Percentiles rank a stretch among this genome's conserved stretches.
Evolutionary conservation across 306 rosid species (phyloP).

Genomic region (Cyclanthera cordifolia): DNA sequence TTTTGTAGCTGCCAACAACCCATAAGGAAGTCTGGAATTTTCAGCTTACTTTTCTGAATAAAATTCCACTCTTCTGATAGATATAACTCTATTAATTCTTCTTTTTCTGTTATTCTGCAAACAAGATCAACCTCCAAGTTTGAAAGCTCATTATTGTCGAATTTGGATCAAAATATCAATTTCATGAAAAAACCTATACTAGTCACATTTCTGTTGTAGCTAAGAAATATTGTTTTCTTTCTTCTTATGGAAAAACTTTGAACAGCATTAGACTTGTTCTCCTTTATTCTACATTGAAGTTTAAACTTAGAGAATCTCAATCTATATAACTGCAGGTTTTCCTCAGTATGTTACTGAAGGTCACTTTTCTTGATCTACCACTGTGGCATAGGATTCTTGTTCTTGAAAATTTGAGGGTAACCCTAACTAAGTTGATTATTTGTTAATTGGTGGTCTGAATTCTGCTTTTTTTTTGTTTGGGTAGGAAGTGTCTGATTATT

Average conservation of each 20-base stretch:
- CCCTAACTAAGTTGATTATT: not conserved
- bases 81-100: too few relatives aligned
- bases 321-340: slow-evolving; percentile 54
- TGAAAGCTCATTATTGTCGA: too few relatives aligned
- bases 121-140: too few relatives aligned
- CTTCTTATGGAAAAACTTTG: not conserved
- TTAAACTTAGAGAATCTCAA: not conserved
- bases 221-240: not conserved
- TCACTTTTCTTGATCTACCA: slow-evolving; percentile 85
- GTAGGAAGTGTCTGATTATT: slow-evolving; percentile 15
- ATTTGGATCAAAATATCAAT: too few relatives aligned
- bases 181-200: not conserved
- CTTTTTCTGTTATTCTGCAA: too few relatives aligned
- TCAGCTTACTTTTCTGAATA: too few relatives aligned
- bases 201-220: not conserved
- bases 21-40: too few relatives aligned
- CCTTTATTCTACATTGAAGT: not conserved
- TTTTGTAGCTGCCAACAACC: too few relatives aligned
- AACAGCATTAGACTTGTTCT: not conserved
- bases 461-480: not conserved
- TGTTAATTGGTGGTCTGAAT: slow-evolving; percentile 14
- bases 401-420: slow-evolving; percentile 97
- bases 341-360: slow-evolving; percentile 94
- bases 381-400: slow-evolving; percentile 99
- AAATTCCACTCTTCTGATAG: too few relatives aligned